Conservation (phyloP, 805 yeast genomes). For the Candida patagonica region DNA sequence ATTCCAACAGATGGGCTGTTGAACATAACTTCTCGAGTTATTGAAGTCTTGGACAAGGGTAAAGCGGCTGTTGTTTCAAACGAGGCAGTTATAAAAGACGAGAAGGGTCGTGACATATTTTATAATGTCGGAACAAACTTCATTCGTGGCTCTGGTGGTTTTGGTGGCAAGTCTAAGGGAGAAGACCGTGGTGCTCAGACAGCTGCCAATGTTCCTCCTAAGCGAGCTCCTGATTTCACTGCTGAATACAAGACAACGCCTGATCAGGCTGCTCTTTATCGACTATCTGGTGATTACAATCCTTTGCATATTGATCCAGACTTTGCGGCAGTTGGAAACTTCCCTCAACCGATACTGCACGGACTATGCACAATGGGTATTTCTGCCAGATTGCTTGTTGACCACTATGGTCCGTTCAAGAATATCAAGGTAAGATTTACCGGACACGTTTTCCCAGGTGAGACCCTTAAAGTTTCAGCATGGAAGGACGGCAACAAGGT, state of each 20-base stretch:
- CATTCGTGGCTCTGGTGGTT: slow-evolving; percentile 60
- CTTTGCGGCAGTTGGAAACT: slow-evolving; percentile 81
- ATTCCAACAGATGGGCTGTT: slow-evolving; percentile 64
- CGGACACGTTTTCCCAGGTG: slow-evolving; percentile 92
- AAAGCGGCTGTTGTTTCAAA: slow-evolving; percentile 71
- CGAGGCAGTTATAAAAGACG: slow-evolving; percentile 61
- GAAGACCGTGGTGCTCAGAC: slow-evolving; percentile 53
- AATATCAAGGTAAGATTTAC: slow-evolving; percentile 88
- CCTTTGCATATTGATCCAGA: slow-evolving; percentile 92
- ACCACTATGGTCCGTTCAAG: slow-evolving; percentile 69
- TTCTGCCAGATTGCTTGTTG: slow-evolving; percentile 63
- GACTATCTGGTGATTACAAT: slow-evolving; percentile 89
- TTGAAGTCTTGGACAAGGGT: slow-evolving; percentile 76
- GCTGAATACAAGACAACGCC: slow-evolving; percentile 45
- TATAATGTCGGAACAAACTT: slow-evolving; percentile 79
- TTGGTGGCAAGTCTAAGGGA: slow-evolving; percentile 42
- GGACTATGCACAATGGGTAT: slow-evolving; percentile 88
- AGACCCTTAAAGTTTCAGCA: slow-evolving; percentile 65
- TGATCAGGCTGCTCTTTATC: slow-evolving; percentile 82
- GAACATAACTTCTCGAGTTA: slow-evolving; percentile 53
- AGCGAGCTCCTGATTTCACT: slow-evolving; percentile 57
- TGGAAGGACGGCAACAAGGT: slow-evolving; percentile 74
- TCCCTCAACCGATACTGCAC: slow-evolving; percentile 80
- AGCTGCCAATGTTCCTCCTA: slow-evolving; percentile 53
- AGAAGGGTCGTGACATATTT: slow-evolving; percentile 57